phyloP scores from a whole-genome alignment of 805 yeast species.

The Alloascoidea hylecoeti region DNA sequence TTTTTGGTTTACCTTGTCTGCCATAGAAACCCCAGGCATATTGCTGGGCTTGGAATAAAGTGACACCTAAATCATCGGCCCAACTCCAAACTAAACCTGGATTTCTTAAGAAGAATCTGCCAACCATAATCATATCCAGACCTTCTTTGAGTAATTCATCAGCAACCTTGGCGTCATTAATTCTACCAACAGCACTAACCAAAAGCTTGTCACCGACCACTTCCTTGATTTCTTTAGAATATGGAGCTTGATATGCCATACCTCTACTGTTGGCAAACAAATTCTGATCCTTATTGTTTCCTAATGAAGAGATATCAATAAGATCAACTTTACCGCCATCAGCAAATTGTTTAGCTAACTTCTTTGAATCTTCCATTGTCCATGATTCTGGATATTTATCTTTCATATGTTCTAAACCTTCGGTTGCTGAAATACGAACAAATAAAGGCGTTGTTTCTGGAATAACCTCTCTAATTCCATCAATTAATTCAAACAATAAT shows the following conservation, averaged over 20 bases:
- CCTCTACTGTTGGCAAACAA: slow-evolving; percentile 18
- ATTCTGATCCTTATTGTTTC: slow-evolving; percentile 20
- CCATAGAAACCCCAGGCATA: no score
- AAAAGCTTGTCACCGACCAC: slow-evolving; percentile 26
- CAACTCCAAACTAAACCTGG: slow-evolving; percentile 35
- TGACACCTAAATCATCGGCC: slow-evolving; percentile 34
- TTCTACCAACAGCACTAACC: slow-evolving; percentile 33
- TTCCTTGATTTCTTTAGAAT: slow-evolving; percentile 27
- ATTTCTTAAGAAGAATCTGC: slow-evolving; percentile 27
- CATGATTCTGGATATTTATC: slow-evolving; percentile 24
- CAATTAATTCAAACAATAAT: slow-evolving; percentile 33
- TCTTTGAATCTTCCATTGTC: slow-evolving; percentile 26
- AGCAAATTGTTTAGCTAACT: slow-evolving; percentile 27
- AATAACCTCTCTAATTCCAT: slow-evolving; percentile 24
- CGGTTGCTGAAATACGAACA: slow-evolving; percentile 32
- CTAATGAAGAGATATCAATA: slow-evolving; percentile 42
- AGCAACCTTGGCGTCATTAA: slow-evolving; percentile 22
- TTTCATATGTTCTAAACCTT: slow-evolving; percentile 16
- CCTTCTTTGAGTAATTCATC: slow-evolving; percentile 25
- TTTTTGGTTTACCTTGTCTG: no score
- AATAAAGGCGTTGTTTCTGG: slow-evolving; percentile 30
- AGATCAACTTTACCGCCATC: no score
- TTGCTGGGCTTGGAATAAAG: no score
- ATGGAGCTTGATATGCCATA: slow-evolving; percentile 22
- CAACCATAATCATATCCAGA: slow-evolving; percentile 35